Evolutionary conservation across 441 rosid genomes (phyloP).

Genomic region (Isatis lusitanica): DNA sequence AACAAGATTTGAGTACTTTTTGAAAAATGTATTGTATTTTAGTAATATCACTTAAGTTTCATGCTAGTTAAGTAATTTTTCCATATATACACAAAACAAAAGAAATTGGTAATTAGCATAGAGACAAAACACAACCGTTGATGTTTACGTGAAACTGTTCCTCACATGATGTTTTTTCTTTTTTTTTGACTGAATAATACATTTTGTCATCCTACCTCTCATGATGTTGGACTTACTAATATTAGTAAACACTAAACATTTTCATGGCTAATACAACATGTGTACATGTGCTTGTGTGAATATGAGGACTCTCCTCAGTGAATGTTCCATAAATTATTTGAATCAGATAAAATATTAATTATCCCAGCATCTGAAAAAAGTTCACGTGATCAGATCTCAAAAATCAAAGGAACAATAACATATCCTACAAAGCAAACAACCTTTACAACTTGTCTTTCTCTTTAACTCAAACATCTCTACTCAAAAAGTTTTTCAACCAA

Average conservation of each 20-base stretch:
- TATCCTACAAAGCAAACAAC: slow-evolving; percentile 22
- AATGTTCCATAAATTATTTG: slow-evolving; percentile 14
- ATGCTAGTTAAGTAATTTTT: too few species aligned
- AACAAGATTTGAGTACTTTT: too few species aligned
- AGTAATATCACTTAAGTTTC: too few species aligned
- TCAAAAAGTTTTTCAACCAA: neutral
- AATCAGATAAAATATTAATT: slow-evolving; percentile 19
- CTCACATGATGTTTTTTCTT: neutral
- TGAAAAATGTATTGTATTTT: too few species aligned
- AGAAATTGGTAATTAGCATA: neutral
- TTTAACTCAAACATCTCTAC: slow-evolving; percentile 12
- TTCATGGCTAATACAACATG: slow-evolving; percentile 11
- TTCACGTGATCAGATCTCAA: slow-evolving; percentile 83
- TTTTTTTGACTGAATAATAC: too few species aligned
- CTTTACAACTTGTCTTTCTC: slow-evolving; percentile 32
- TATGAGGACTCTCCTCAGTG: slow-evolving; percentile 9
- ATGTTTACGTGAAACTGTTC: neutral
- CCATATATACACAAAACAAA: too few species aligned
- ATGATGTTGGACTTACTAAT: slow-evolving; percentile 8
- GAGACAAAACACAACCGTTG: slow-evolving; percentile 9
- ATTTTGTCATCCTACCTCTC: neutral
- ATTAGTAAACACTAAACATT: slow-evolving; percentile 13
- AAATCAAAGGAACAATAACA: slow-evolving; percentile 28
- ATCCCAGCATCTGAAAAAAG: slow-evolving; percentile 14
- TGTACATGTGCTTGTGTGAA: slow-evolving; percentile 25